phyloP scores from a whole-genome alignment of 1,284 basidiomycete species.

The Microbotryomycetes sp. region DNA sequence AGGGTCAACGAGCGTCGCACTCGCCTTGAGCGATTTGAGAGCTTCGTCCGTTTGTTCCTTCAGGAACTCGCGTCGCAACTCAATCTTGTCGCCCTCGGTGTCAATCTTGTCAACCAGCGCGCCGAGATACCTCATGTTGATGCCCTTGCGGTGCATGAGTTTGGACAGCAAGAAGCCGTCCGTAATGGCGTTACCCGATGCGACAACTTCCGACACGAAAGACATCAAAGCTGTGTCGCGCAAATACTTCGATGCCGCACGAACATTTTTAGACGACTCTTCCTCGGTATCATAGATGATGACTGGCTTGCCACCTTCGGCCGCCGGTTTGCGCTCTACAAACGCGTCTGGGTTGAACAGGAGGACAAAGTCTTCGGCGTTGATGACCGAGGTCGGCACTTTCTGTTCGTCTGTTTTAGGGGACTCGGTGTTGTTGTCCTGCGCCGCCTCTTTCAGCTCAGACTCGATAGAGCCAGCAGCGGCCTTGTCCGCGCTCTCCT shows the following conservation, averaged over 20 bases:
- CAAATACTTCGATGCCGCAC: slow-evolving; percentile 48
- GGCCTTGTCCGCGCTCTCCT: slow-evolving; percentile 40
- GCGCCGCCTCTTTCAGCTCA: slow-evolving; percentile 37
- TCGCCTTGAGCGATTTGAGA: slow-evolving; percentile 40
- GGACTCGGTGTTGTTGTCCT: slow-evolving; percentile 22
- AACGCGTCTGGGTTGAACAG: slow-evolving; percentile 54
- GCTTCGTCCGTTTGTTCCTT: slow-evolving; percentile 31
- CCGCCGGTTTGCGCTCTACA: slow-evolving; percentile 43
- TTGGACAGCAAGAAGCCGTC: slow-evolving; percentile 49
- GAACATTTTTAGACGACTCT: slow-evolving; percentile 48
- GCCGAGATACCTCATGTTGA: slow-evolving; percentile 56
- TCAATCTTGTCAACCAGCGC: slow-evolving; percentile 44
- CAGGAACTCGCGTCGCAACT: slow-evolving; percentile 13
- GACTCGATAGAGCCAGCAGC: slow-evolving; percentile 38
- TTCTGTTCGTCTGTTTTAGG: slow-evolving; percentile 36
- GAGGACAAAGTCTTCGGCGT: slow-evolving; percentile 46
- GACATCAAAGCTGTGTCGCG: slow-evolving; percentile 46
- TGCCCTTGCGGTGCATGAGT: slow-evolving; percentile 49
- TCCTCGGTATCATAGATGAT: slow-evolving; percentile 46
- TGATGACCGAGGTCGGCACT: slow-evolving; percentile 28
- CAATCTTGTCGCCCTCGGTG: slow-evolving; percentile 36
- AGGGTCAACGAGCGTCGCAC: not conserved
- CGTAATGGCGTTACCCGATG: slow-evolving; percentile 43
- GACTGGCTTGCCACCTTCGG: slow-evolving; percentile 12
- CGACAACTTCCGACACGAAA: slow-evolving; percentile 47